A percentile compares a stretch with the other conserved stretches of the same genome.
phyloP scores from a whole-genome alignment of 768 basidiomycete species.

The Psilocybe cyanescens region DNA sequence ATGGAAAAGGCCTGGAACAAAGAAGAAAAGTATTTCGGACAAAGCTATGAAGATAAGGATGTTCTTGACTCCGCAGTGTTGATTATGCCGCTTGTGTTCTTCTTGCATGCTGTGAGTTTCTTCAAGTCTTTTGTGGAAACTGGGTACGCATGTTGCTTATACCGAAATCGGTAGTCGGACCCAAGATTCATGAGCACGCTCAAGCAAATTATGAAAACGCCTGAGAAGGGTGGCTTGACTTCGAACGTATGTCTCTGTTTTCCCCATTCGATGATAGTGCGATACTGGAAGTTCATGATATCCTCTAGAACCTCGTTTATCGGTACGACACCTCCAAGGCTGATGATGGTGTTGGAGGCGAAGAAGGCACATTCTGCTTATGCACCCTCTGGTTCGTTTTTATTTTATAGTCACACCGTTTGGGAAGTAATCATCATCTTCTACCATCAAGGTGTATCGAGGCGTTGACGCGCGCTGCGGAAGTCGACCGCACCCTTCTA shows the following conservation, averaged over 20 bases:
- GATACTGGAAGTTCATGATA: not conserved
- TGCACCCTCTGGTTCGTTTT: constrained; percentile 74
- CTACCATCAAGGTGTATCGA: constrained; percentile 71
- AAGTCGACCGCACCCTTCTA: constrained; percentile 71
- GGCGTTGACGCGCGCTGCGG: constrained; percentile 86
- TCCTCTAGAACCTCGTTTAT: constrained; percentile 76
- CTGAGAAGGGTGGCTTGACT: constrained; percentile 89
- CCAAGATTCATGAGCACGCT: constrained; percentile 88
- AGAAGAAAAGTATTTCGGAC: constrained; percentile 71
- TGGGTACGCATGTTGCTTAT: not conserved
- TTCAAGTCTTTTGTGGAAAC: not conserved
- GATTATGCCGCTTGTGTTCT: constrained; percentile 94
- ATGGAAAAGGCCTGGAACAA: constrained; percentile 88
- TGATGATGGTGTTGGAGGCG: constrained; percentile 93
- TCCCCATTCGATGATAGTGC: not conserved
- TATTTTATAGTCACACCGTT: not conserved
- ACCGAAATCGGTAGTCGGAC: constrained; percentile 61
- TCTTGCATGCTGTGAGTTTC: constrained; percentile 72
- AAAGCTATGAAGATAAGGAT: constrained; percentile 87
- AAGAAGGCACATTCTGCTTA: constrained; percentile 93
- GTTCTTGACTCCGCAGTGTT: constrained; percentile 87
- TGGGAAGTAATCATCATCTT: not conserved
- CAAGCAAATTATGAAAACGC: constrained; percentile 80
- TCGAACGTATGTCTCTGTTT: constrained; percentile 63
- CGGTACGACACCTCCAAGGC: constrained; percentile 87